Percentiles rank a stretch among this genome's conserved stretches.
These are phyloP conservation scores for Phenoliferia sp. DNA, from an alignment of 1,284 basidiomycete genomes.

Conservation along the genomic window DNA sequence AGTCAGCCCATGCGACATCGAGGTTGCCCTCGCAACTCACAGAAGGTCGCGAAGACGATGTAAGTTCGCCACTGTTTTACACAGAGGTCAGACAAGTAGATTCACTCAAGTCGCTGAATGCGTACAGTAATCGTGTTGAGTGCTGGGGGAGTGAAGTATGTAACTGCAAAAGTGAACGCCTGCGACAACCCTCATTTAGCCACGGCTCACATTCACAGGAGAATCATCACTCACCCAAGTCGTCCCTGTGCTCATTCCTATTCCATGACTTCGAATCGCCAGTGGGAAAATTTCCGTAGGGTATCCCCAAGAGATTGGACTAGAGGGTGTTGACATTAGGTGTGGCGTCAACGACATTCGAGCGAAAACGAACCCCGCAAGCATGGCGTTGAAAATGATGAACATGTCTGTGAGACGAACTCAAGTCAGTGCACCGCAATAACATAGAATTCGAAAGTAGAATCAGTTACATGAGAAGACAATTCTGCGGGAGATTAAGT, in stretches of 20 bases:
- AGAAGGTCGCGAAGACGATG: background rate
- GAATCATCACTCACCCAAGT: background rate
- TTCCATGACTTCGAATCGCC: background rate
- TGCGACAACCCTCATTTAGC: background rate
- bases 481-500: no score
- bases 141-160: background rate
- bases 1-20: background rate
- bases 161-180: background rate
- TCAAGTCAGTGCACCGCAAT: no score
- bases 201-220: background rate
- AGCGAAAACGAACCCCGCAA: background rate
- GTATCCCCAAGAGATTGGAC: background rate
- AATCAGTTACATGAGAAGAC: no score
- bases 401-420: no score
- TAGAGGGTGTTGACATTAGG: background rate
- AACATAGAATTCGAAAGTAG: no score
- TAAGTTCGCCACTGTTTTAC: background rate
- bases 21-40: background rate
- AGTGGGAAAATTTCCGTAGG: background rate
- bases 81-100: background rate
- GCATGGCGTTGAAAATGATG: background rate
- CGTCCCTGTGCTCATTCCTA: background rate
- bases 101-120: background rate
- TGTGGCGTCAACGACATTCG: no score
- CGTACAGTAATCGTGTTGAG: background rate